Base-by-base conservation (phyloP, 345 rosid genomes). In the Turnera subulata region DNA sequence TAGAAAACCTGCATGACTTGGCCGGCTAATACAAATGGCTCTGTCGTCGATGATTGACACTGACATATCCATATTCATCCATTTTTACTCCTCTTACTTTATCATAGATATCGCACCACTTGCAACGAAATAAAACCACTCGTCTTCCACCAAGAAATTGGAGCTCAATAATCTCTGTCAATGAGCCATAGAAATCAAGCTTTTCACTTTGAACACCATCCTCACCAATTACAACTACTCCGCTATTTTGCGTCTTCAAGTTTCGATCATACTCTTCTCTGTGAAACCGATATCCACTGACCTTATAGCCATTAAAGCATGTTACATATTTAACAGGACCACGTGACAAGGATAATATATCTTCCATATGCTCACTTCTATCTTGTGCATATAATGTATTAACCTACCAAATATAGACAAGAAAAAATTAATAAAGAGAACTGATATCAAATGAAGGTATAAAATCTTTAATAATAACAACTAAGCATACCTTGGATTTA, bases 141-240 rank as follows among this genome's bases (percentile, higher is more conserved):
- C 38, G 3, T 12, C 46, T 56, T 16, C 50, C 56, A 5, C 49
- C 62, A 22, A 57, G 29, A 33, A 26, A 56, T 5, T 57, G 55
- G 6, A 56, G 4, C 20, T 64, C 49, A 25, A 56, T 6, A 48
- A 49, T 35, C 29, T 57, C 51, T 0, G 22, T 50, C 25, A 51
- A 20, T 4, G 52, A 52, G 8, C 69, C 57, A 65, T 48, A 65
- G 18, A 46, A 57, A 48, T 50, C 22, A 12, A 37, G 1, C 13
- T 16, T 3, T 13, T 22, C 15, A 22, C 0, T 18, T 2, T 9
- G 25, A 29, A 17, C 8, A 6, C 15, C 6, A 1, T n/a, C 38
- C 6, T 45, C 26, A 6, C 26, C 8, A 12, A 6, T 14, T 15
- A 62, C 42, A 25, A 29, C 45, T 24, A 62, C 59, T 7, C 43